These are phyloP conservation scores for Pleurotus pulmonarius DNA, from an alignment of 768 basidiomycete species.

Conservation along the genomic window DNA sequence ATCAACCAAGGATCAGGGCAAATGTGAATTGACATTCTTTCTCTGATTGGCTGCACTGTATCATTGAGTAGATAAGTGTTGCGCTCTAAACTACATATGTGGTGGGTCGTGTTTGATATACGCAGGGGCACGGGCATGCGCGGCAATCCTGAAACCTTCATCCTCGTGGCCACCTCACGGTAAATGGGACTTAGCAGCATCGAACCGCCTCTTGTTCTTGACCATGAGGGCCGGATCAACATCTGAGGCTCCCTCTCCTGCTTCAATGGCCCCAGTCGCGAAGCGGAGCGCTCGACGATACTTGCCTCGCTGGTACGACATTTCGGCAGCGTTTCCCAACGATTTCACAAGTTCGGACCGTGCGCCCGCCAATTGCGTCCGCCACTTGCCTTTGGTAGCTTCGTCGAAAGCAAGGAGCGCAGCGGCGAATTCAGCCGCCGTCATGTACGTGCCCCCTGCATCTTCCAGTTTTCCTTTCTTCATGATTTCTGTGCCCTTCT, in stretches of 20 bases:
- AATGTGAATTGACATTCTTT: background rate
- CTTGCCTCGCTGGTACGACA: constrained; percentile 20
- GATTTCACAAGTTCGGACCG: constrained; percentile 26
- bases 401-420: constrained; percentile 26
- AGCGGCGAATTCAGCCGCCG: constrained; percentile 27
- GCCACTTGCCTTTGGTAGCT: constrained; percentile 21
- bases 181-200: background rate
- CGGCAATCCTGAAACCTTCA: background rate
- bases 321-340: constrained; percentile 31
- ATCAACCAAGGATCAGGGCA: background rate
- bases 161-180: background rate
- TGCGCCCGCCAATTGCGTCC: constrained; percentile 15
- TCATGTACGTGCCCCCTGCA: constrained; percentile 19
- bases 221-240: background rate
- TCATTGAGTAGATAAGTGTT: too few species aligned
- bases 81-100: background rate
- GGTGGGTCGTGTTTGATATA: background rate
- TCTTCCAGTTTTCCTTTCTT: constrained; percentile 11
- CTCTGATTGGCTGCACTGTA: too few species aligned
- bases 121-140: background rate
- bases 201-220: constrained; percentile 2
- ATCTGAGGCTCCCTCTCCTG: constrained; percentile 10
- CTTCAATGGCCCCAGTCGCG: constrained; percentile 18
- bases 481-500: constrained; percentile 18
- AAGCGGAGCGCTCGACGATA: constrained; percentile 21